phyloP scores from a whole-genome alignment of 768 basidiomycete species.

The Tricholoma terreum region DNA sequence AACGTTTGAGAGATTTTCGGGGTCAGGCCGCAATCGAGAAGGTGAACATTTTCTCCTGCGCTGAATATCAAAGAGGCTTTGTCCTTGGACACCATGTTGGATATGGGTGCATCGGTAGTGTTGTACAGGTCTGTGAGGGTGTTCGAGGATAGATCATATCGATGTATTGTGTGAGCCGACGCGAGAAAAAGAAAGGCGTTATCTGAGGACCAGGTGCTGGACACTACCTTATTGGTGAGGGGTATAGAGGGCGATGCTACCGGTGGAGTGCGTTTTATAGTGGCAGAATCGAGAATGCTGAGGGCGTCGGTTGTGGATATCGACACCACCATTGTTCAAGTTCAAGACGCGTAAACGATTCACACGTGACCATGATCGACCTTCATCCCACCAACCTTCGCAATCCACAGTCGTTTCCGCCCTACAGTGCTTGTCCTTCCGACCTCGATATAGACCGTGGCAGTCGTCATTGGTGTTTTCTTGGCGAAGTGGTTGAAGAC shows the following conservation, averaged over 20 bases:
- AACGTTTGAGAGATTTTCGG: slow-evolving; percentile 46
- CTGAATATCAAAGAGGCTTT: slow-evolving; percentile 47
- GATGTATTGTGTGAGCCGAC: slow-evolving; percentile 43
- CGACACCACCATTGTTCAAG: slow-evolving; percentile 46
- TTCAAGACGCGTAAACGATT: slow-evolving; percentile 15
- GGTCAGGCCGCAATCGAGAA: slow-evolving; percentile 45
- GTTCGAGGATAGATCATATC: slow-evolving; percentile 49
- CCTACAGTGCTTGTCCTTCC: too few relatives aligned
- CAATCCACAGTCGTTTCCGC: not conserved
- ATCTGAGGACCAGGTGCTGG: slow-evolving; percentile 57
- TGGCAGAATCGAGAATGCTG: slow-evolving; percentile 42
- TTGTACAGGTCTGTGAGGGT: slow-evolving; percentile 42
- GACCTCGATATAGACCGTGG: not conserved
- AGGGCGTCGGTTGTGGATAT: slow-evolving; percentile 48
- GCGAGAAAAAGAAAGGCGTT: slow-evolving; percentile 54
- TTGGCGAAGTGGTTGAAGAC: not conserved
- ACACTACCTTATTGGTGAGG: slow-evolving; percentile 31
- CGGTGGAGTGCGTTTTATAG: slow-evolving; percentile 43
- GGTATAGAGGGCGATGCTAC: slow-evolving; percentile 38
- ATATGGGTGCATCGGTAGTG: slow-evolving; percentile 27
- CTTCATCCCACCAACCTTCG: not conserved
- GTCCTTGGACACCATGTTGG: slow-evolving; percentile 32
- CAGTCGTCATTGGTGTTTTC: not conserved
- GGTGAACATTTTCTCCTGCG: slow-evolving; percentile 41
- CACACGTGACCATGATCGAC: slow-evolving; percentile 16